phyloP scores from a whole-genome alignment of 768 basidiomycete species.

The Boletus fagicola region DNA sequence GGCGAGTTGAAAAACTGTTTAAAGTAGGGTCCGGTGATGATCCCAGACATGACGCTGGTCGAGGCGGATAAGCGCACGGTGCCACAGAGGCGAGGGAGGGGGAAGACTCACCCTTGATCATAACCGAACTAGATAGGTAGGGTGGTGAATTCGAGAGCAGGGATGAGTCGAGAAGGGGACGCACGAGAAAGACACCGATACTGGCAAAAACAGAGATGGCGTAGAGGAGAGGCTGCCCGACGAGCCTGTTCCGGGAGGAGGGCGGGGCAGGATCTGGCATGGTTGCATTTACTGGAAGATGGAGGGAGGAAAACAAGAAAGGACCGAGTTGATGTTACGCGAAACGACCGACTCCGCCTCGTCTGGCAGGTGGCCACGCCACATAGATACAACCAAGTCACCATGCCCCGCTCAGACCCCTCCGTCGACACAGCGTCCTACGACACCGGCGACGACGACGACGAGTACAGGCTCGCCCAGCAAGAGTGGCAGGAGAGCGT shows the following conservation, averaged over 20 bases:
- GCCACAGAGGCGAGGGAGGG: constrained; percentile 1
- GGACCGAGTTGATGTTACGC: neutral
- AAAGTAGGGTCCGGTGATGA: constrained; percentile 87
- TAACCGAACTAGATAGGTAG: constrained; percentile 62
- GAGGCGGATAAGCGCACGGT: constrained; percentile 4
- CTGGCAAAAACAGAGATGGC: constrained; percentile 79
- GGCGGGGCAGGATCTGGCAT: constrained; percentile 44
- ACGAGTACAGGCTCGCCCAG: constrained; percentile 75
- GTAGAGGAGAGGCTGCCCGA: constrained; percentile 76
- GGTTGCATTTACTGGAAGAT: constrained; percentile 43
- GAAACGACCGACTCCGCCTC: constrained; percentile 3
- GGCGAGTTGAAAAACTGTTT: constrained; percentile 80
- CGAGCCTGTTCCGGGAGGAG: constrained; percentile 50
- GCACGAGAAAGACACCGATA: constrained; percentile 80
- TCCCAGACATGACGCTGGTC: constrained; percentile 80
- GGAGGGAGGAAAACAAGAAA: constrained; percentile 15
- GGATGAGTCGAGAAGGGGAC: constrained; percentile 27
- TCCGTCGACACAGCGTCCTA: constrained; percentile 61
- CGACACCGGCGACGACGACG: constrained; percentile 58
- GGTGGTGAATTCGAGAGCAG: constrained; percentile 1
- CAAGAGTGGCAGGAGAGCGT: constrained; percentile 94
- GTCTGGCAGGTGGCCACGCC: constrained; percentile 15
- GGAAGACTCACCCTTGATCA: constrained; percentile 68
- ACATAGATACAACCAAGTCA: constrained; percentile 29
- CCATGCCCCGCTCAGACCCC: constrained; percentile 60